Conservation (phyloP, 176 grass and related monocot species). For the Cenchrus purpureus region DNA sequence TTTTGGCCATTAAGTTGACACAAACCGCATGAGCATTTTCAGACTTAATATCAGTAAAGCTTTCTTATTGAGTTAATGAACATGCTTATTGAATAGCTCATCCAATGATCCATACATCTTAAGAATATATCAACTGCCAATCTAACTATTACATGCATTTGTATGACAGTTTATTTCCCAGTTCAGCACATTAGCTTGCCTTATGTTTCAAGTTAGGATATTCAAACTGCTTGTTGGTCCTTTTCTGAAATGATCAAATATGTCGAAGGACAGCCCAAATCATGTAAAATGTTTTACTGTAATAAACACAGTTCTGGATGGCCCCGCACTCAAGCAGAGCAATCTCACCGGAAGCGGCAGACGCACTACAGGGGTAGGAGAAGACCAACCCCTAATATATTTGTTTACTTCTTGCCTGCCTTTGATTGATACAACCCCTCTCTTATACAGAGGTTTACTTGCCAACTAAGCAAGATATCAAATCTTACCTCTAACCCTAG, state of each 20-base stretch:
- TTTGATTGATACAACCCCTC: neutral
- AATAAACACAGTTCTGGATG: neutral
- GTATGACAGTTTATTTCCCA: conserved; percentile 6
- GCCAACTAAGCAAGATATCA: neutral
- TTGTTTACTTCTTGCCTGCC: neutral
- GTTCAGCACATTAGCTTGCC: neutral
- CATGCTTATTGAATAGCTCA: conserved; percentile 6
- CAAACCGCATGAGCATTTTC: conserved; percentile 9
- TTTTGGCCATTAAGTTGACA: neutral
- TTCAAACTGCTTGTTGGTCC: neutral
- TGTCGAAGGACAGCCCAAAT: no score
- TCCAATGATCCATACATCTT: neutral
- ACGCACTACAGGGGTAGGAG: no score
- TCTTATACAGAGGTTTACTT: neutral
- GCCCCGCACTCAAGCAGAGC: no score
- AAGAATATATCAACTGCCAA: conserved; percentile 8
- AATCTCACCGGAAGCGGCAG: no score
- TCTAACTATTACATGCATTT: neutral
- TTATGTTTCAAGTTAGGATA: conserved; percentile 1
- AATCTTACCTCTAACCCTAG: neutral
- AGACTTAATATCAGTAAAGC: neutral
- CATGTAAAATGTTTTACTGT: neutral
- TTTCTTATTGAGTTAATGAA: neutral
- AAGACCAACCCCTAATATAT: neutral
- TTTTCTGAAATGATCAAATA: conserved; percentile 26